Evolutionary conservation across 2,329 filamentous ascomycete genomes (phyloP), one percentile per base, ranked within the genome.

Genomic region (Myriosclerotinia duriaeana): DNA sequence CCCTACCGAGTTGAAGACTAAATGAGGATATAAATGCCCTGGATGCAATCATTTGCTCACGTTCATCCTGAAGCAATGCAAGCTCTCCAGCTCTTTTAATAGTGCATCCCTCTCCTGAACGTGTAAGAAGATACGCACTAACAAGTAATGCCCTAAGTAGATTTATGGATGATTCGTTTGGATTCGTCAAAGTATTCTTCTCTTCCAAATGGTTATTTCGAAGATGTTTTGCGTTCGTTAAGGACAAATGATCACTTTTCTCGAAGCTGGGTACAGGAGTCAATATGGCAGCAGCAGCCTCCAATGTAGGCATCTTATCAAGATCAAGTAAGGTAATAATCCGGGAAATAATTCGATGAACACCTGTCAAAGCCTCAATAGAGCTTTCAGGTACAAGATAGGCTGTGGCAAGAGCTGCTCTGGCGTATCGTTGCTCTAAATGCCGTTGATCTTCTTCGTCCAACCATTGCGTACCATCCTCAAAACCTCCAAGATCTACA

Each of bases 351-450:
- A 92, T 84, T 40, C 77, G 79, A 73, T 91, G 86, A 12, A 88
- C 84, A 1, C 83, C 85, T 30, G 80, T 78, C 17, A 93, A 76
- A 2, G 85, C 86, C 12, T 87, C 84, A 3, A 81, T 69, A 0
- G 84, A 85, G 40, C 84, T 80, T 58, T 86, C 85, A 5, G 87
- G 80, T n/a, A 89, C 80, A 44, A 87, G 79, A 75, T 92, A 93
- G 38, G 88, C 85, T 66, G 84, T 84, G 11, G 89, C 89, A 70
- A 93, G 79, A 2, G 85, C 85, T 54, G 88, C 85, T 66, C 88
- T 87, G 53, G 87, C 87, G 75, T 92, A 93, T 58, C 85, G 83
- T 48, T 80, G 78, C 71, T 88, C 83, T 5, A 93, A 79, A 69
- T 85, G 83, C 44, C 81, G 79, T 70, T 87, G 84, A 55, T 86